These are phyloP conservation scores for Blastomyces percursus DNA, from an alignment of 2,329 filamentous ascomycete genomes.

Conservation along the genomic window DNA sequence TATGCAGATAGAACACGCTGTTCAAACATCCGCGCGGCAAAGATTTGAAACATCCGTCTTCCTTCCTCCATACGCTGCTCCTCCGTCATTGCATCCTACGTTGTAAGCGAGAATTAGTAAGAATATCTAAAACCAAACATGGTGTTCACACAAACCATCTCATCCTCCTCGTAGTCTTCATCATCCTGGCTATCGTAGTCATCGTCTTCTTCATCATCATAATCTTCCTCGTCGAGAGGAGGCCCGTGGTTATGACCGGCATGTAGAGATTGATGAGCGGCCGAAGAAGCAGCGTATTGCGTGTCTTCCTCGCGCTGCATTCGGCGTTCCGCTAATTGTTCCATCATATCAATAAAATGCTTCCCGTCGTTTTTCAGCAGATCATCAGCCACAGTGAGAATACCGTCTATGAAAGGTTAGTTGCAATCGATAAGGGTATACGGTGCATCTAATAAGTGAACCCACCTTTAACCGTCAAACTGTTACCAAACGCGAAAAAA, in stretches of 20 bases:
- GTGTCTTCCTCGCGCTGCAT: slow-evolving; percentile 96
- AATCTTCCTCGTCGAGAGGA: slow-evolving; percentile 59
- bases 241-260: slow-evolving; percentile 66
- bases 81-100: slow-evolving; percentile 88
- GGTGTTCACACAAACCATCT: slow-evolving; percentile 41
- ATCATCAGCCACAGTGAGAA: slow-evolving; percentile 96
- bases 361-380: slow-evolving; percentile 97
- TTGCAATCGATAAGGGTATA: slow-evolving; percentile 1
- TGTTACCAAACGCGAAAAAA: slow-evolving; percentile 96
- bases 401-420: slow-evolving; percentile 55
- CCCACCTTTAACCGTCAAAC: slow-evolving; percentile 80
- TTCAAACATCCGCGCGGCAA: slow-evolving; percentile 98
- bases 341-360: slow-evolving; percentile 99
- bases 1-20: slow-evolving; percentile 95
- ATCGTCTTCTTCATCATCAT: slow-evolving; percentile 67
- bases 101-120: slow-evolving; percentile 17
- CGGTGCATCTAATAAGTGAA: neutral
- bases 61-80: slow-evolving; percentile 99
- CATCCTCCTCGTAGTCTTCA: slow-evolving; percentile 55
- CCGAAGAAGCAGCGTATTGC: slow-evolving; percentile 52
- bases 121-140: slow-evolving; percentile 29
- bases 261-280: slow-evolving; percentile 48
- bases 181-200: slow-evolving; percentile 53
- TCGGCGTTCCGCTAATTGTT: slow-evolving; percentile 89
- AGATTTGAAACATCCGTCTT: slow-evolving; percentile 97